These are phyloP conservation scores for Gaeumannomyces tritici DNA, from an alignment of 2,329 filamentous ascomycete genomes.

Conservation along the genomic window DNA sequence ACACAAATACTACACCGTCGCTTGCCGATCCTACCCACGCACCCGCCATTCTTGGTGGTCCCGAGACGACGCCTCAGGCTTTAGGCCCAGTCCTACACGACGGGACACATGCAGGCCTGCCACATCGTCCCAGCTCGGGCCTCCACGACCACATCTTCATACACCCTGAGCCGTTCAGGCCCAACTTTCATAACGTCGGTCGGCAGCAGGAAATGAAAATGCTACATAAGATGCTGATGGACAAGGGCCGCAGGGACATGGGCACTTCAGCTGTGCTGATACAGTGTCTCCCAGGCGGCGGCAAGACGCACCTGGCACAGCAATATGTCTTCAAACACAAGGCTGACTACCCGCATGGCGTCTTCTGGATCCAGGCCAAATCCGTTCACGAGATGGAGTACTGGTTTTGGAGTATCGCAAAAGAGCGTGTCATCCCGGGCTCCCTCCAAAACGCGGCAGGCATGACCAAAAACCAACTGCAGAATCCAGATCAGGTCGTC, in stretches of 20 bases:
- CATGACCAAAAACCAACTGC: constrained; percentile 18
- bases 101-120: background rate
- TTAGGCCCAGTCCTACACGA: background rate
- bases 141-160: constrained; percentile 21
- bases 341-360: constrained; percentile 50
- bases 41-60: background rate
- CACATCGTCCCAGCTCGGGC: constrained; percentile 6
- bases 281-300: constrained; percentile 54
- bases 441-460: constrained; percentile 14
- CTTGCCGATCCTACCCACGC: background rate
- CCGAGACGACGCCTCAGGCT: background rate
- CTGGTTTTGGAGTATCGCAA: constrained; percentile 58
- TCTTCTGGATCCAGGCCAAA: constrained; percentile 62
- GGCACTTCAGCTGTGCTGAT: constrained; percentile 56
- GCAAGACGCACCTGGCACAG: constrained; percentile 60
- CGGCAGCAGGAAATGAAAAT: constrained; percentile 46
- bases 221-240: constrained; percentile 50
- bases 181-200: constrained; percentile 54
- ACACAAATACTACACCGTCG: constrained; percentile 1
- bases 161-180: constrained; percentile 47
- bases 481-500: constrained; percentile 38
- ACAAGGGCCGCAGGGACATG: constrained; percentile 41
- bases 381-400: constrained; percentile 47
- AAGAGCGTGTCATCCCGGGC: constrained; percentile 38
- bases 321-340: constrained; percentile 56